Conservation (phyloP, 371 early-diverging fungal genomes). For the Haplosporangium sp. region DNA sequence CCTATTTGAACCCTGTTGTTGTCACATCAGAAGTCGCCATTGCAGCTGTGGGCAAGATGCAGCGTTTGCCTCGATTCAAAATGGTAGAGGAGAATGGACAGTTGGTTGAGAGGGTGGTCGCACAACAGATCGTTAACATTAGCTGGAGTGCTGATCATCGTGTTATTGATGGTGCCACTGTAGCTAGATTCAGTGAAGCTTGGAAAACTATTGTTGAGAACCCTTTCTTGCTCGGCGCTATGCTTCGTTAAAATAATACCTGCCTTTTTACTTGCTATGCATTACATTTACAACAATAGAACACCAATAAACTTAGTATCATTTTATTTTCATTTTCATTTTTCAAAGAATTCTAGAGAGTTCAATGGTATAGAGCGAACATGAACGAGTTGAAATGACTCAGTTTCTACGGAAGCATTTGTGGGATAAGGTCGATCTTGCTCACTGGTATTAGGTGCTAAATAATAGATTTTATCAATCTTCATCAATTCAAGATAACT, state of each 20-base stretch:
- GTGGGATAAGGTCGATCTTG: constrained; percentile 2
- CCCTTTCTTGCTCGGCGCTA: constrained; percentile 71
- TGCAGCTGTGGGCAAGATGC: constrained; percentile 90
- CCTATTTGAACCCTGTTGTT: constrained; percentile 91
- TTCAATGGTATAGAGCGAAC: constrained; percentile 31
- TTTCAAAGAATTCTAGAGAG: constrained; percentile 19
- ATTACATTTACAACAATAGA: too few species aligned
- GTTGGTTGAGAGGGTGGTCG: constrained; percentile 71
- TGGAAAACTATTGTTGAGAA: constrained; percentile 93
- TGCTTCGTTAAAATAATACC: constrained; percentile 59
- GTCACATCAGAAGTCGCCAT: constrained; percentile 91
- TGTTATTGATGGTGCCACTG: constrained; percentile 97
- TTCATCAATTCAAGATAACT: constrained; percentile 41
- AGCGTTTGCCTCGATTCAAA: constrained; percentile 88
- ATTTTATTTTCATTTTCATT: neutral
- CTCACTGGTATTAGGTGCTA: constrained; percentile 17
- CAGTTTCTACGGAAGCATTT: constrained; percentile 13
- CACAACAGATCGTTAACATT: constrained; percentile 79
- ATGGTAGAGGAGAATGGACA: constrained; percentile 62
- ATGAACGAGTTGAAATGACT: constrained; percentile 49
- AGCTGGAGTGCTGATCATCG: constrained; percentile 98
- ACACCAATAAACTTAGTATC: neutral
- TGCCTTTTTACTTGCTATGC: neutral
- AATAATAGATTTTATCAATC: constrained; percentile 31
- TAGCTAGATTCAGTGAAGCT: constrained; percentile 89